Base-by-base conservation (phyloP, 2,329 filamentous ascomycete species). In the Tricladium varicosporioides region DNA sequence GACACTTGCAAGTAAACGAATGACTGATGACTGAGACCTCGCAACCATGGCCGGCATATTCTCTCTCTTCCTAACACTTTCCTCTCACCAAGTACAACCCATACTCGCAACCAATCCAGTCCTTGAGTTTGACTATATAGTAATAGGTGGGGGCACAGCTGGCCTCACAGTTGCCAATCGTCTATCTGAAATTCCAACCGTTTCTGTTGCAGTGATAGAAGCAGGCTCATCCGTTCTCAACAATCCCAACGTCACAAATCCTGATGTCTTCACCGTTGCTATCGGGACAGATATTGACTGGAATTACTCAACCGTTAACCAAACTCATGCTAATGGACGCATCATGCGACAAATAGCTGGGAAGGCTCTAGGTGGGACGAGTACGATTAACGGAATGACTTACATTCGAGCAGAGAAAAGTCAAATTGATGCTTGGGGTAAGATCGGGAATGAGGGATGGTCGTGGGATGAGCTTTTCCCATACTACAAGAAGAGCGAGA, bases 401-500 rank as follows among this genome's bases (percentile, higher is more conserved):
- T 63, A 57, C 51, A 48, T 60, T 5, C 54, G 60, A 31, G 61
- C 59, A n/a, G 46, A 59, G 31, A 56, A 57, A 14, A 19, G 36
- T 71, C 15, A 65, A 71, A 80, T 50, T 69, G 73, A 56, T 79
- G 75, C 78, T 18, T 55, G 53, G 53, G n/a, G 14, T 71, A 70
- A 9, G 64, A 71, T 71, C 2, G 71, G 68, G 1, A 76, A 80
- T 52, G 53, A 72, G 1, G 65, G 69, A 2, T 82, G 78, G 73
- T 73, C 72, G 58, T 78, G 77, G 56, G 67, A 77, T 5, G 72
- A 72, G 8, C 71, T 80, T 36, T 68, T 76, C 15, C 75, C 75
- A 2, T 82, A 76, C 66, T 72, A 79, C 51, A 67, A 66, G 42
- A 76, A 73, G 56, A 59, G 54, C 18, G 53, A 58, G 22, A 51